phyloP scores from a whole-genome alignment of 202 grass and related monocot genomes.

The Cymbopogon flexuosus region DNA sequence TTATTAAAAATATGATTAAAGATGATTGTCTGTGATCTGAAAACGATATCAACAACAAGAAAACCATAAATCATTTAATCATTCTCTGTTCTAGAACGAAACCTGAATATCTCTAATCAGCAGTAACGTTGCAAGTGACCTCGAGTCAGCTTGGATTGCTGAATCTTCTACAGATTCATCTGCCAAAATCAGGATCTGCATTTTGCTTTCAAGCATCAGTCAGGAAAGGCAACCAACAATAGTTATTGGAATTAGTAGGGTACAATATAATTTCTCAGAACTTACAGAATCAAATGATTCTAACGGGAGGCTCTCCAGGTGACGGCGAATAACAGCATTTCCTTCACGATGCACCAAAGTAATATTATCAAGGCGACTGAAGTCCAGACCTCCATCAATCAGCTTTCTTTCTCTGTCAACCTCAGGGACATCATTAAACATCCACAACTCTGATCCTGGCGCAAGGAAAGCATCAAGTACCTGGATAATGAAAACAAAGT shows the following conservation, averaged over 20 bases:
- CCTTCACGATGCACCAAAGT: constrained; percentile 59
- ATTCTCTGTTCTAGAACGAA: constrained; percentile 31
- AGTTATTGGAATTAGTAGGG: not conserved
- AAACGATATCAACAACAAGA: not conserved
- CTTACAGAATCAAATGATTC: constrained; percentile 78
- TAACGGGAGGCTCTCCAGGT: constrained; percentile 65
- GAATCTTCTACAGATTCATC: constrained; percentile 77
- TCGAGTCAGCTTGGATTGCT: constrained; percentile 71
- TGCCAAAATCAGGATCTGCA: constrained; percentile 70
- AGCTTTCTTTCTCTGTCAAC: constrained; percentile 56
- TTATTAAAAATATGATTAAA: not conserved
- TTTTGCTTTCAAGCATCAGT: constrained; percentile 22
- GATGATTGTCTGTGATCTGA: not conserved
- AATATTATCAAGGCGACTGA: constrained; percentile 64
- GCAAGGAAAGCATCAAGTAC: constrained; percentile 82
- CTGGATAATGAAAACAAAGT: constrained; percentile 40
- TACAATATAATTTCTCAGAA: constrained; percentile 15
- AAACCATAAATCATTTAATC: not conserved
- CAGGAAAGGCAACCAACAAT: not conserved
- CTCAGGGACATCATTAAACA: constrained; percentile 77
- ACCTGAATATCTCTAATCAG: constrained; percentile 78
- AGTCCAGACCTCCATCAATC: constrained; percentile 58
- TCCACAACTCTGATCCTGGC: constrained; percentile 62
- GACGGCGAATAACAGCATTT: constrained; percentile 66
- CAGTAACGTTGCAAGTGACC: constrained; percentile 68